phyloP scores from a whole-genome alignment of 2,329 filamentous ascomycete species.

The Phyllosticta capitalensis region DNA sequence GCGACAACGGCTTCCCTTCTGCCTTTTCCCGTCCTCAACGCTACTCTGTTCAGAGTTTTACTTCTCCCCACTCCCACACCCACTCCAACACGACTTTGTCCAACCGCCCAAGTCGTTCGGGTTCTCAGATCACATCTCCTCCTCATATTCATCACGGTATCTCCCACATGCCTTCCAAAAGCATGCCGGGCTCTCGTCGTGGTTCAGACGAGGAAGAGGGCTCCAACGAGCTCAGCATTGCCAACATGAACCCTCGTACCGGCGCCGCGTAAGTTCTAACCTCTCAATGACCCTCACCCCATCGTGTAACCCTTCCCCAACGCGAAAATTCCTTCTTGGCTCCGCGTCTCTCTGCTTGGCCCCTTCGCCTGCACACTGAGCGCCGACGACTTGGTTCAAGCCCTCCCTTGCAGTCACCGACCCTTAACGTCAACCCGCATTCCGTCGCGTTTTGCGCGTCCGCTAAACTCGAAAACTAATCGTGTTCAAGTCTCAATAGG shows the following conservation, averaged over 20 bases:
- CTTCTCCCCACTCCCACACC: constrained; percentile 53
- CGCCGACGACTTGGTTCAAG: not conserved
- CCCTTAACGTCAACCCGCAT: constrained; percentile 16
- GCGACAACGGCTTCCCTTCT: constrained; percentile 68
- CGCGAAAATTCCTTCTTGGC: constrained; percentile 3
- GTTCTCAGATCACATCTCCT: constrained; percentile 72
- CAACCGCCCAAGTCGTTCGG: constrained; percentile 64
- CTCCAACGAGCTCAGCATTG: constrained; percentile 63
- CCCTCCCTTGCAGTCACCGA: constrained; percentile 8
- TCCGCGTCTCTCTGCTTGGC: constrained; percentile 8
- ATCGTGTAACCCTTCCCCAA: not conserved
- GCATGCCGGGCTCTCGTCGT: constrained; percentile 74
- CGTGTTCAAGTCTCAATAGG: constrained; percentile 59
- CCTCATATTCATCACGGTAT: constrained; percentile 48
- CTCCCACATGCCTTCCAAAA: constrained; percentile 67
- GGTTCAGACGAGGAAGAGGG: constrained; percentile 83
- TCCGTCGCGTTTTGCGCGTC: constrained; percentile 12
- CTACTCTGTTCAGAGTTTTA: constrained; percentile 81
- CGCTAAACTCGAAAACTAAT: constrained; percentile 15
- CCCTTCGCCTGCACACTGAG: constrained; percentile 1
- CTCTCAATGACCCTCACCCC: constrained; percentile 1
- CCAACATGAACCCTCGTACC: constrained; percentile 38
- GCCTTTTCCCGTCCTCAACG: constrained; percentile 77
- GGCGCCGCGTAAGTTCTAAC: constrained; percentile 57
- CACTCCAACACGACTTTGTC: constrained; percentile 45